Base-by-base conservation (phyloP, 2,329 filamentous ascomycete genomes). In the Alternaria brassicae region DNA sequence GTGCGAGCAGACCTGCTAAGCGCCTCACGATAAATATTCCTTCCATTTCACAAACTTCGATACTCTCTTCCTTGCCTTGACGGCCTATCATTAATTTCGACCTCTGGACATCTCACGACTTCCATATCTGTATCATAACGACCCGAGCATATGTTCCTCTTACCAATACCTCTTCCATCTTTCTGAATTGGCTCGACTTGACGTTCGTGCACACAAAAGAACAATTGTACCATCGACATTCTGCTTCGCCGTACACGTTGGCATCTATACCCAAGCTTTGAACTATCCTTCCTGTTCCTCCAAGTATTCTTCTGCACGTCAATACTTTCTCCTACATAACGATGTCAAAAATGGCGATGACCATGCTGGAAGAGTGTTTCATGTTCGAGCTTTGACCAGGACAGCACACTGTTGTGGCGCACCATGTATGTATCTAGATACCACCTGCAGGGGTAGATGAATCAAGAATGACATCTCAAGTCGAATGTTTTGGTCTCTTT, bases 1-100 rank as follows among this genome's bases (percentile, higher is more conserved):
- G 78, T 80, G 78, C 67, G 78, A 80, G 62, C 75, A 77, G 63
- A 66, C 74, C 23, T 77, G 73, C 68, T 78, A 59, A 69, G 66
- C 25, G 48, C 28, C 36, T 19, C 17, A 61, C 57, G 51, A 58
- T 57, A 63, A 58, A 62, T 44, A 49, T 39, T 44, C 17, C 21
- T 47, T 59, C 58, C 45, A 52, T 30, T 44, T 44, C 19, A 53
- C 27, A 47, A 51, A 59, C 56, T 40, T 36, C 56, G 49, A 66
- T 51, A 57, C 58, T 58, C 54, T 21, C 52, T 27, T 40, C 32
- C 57, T 58, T 49, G 62, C 61, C 60, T 63, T 58, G 57, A 40
- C 48, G 63, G 63, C 66, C 50, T 37, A 55, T 42, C 62, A 69
- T 60, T 74, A 71, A 73, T 72, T 23, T 36, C 53, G 39, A 44